phyloP scores from a whole-genome alignment of 768 basidiomycete genomes.

The Termitomyces titanicus region DNA sequence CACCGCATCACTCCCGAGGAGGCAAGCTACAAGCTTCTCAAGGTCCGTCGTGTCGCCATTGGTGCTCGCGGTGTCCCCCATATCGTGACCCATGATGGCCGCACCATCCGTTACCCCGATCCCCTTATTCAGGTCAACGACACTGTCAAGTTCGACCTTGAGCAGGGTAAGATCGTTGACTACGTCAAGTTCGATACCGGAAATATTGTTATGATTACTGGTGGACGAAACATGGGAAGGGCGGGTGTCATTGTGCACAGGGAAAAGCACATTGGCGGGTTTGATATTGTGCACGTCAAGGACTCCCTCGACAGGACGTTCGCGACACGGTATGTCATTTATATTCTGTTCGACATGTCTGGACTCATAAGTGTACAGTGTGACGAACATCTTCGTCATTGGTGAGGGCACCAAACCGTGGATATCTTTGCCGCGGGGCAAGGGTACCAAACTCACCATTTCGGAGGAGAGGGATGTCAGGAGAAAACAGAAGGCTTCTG shows the following conservation, averaged over 20 bases:
- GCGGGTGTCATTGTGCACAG: conserved; percentile 93
- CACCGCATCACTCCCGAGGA: conserved; percentile 99
- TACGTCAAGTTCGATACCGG: conserved; percentile 96
- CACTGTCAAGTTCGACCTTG: conserved; percentile 95
- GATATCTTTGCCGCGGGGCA: conserved; percentile 96
- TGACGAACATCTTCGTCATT: conserved; percentile 97
- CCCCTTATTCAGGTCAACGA: conserved; percentile 94
- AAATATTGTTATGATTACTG: conserved; percentile 96
- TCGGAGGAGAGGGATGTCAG: conserved; percentile 93
- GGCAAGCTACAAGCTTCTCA: conserved; percentile 93
- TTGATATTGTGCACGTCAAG: conserved; percentile 98
- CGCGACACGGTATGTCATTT: conserved; percentile 80
- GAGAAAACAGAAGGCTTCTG: conserved; percentile 74
- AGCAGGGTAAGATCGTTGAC: conserved; percentile 89
- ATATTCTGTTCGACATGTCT: neutral
- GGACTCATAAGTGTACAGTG: conserved; percentile 38
- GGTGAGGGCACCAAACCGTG: conserved; percentile 95
- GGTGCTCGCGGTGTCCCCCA: conserved; percentile 94
- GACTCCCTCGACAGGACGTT: conserved; percentile 95
- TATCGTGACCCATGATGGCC: conserved; percentile 98
- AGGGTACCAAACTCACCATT: conserved; percentile 97
- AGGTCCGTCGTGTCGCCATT: conserved; percentile 88
- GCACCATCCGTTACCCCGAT: conserved; percentile 99
- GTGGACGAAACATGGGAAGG: conserved; percentile 99
- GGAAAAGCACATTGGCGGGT: conserved; percentile 97